phyloP scores from a whole-genome alignment of 371 early-diverging fungal species.

The Smittium mucronatum region DNA sequence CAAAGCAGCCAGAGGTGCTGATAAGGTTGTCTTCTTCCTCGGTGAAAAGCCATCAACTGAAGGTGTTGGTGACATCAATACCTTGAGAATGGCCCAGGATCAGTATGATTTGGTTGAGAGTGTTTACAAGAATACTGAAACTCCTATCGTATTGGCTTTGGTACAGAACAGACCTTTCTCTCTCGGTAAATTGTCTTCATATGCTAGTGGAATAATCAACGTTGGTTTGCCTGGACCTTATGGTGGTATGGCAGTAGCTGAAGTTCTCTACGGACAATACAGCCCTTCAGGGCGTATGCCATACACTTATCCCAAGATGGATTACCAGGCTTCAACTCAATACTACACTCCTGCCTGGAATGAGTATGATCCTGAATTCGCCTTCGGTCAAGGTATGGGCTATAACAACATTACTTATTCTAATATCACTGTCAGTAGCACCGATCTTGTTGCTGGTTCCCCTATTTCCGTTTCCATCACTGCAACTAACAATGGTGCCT shows the following conservation, averaged over 20 bases:
- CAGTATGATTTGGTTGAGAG: slow-evolving; percentile 34
- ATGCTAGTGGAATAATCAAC: slow-evolving; percentile 39
- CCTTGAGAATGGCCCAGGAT: slow-evolving; percentile 35
- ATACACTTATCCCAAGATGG: slow-evolving; percentile 41
- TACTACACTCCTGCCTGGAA: slow-evolving; percentile 19
- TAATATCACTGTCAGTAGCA: slow-evolving; percentile 23
- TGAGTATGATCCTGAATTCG: slow-evolving; percentile 37
- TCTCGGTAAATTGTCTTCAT: slow-evolving; percentile 28
- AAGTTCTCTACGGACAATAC: slow-evolving; percentile 36
- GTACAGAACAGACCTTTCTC: slow-evolving; percentile 48
- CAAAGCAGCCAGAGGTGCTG: slow-evolving; percentile 17
- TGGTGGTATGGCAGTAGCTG: slow-evolving; percentile 42
- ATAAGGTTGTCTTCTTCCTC: slow-evolving; percentile 24
- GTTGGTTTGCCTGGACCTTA: slow-evolving; percentile 51
- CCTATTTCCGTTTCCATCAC: slow-evolving; percentile 29
- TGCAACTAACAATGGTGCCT: slow-evolving; percentile 39
- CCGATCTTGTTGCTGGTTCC: slow-evolving; percentile 8
- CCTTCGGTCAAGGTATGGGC: slow-evolving; percentile 49
- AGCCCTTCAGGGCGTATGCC: slow-evolving; percentile 42
- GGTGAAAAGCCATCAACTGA: slow-evolving; percentile 28
- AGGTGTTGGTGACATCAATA: slow-evolving; percentile 40
- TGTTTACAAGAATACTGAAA: slow-evolving; percentile 21
- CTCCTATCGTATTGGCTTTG: slow-evolving; percentile 39
- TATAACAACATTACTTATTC: slow-evolving; percentile 41
- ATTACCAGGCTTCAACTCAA: slow-evolving; percentile 22